Evolutionary conservation across 2,329 filamentous ascomycete species (phyloP), one percentile per base, ranked within the genome.

Genomic region (Ophiocordyceps sinensis): DNA sequence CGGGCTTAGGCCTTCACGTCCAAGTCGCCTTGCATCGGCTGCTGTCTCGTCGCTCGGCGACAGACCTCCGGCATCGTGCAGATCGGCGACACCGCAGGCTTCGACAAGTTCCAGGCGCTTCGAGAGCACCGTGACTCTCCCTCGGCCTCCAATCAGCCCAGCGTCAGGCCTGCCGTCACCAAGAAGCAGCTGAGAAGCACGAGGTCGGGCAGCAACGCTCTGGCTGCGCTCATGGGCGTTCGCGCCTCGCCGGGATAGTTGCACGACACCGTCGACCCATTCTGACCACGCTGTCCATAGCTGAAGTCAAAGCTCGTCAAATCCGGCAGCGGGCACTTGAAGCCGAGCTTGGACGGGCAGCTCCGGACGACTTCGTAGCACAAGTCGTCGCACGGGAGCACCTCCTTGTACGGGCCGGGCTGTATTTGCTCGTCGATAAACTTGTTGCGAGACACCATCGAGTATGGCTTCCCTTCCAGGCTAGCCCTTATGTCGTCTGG

Each of bases 381-480:
- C 39, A 95, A 64, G 48, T 94, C 82, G 45, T 84, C 75, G 53
- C 89, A 96, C 0, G 91, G 91, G 9, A 94, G 65, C 17, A 96
- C 67, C 64, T 98, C 91, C 56, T 88, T 93, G 63, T 98, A 96
- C 0, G 91, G 91, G 0, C 91, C 91, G 0, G 91, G 88, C 46
- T 70, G 62, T 44, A 96, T 77, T 1, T 64, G 49, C 2, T 66
- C 51, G 53, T 95, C 87, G 49, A 96, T 91, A 38, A 75, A 63
- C 0, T 70, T 55, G 52, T 86, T 89, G 15, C 88, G 74, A 12
- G 81, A 85, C 9, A 64, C 59, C 38, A 60, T 63, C 37, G 51
- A 53, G 11, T 44, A 50, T 5, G 51, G 53, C 21, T 45, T 47
- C 36, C 43, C 31, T 2, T 43, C 49, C 8, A 58, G 44, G 6